Evolutionary conservation across 2,329 filamentous ascomycete genomes (phyloP).

Genomic region (Myriosclerotinia duriaeana): DNA sequence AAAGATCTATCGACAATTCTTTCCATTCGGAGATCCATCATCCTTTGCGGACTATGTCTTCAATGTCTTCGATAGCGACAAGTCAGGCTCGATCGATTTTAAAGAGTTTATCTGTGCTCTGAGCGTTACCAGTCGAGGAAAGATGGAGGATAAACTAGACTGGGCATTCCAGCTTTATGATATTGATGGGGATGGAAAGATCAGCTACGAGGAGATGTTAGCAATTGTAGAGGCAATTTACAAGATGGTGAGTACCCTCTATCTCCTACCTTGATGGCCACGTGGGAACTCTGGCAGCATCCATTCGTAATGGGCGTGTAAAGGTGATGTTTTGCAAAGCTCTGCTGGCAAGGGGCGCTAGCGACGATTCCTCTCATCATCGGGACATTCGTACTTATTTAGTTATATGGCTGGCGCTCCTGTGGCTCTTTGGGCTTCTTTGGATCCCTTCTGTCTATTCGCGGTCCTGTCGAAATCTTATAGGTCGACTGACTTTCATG

Average conservation of each 20-base stretch:
- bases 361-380: background rate
- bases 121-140: constrained; percentile 92
- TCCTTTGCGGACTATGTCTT: constrained; percentile 99
- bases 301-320: background rate
- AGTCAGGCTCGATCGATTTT: constrained; percentile 97
- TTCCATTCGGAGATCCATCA: constrained; percentile 95
- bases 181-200: constrained; percentile 98
- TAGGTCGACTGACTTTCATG: constrained; percentile 20
- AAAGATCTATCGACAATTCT: constrained; percentile 99
- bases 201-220: constrained; percentile 98
- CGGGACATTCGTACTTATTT: background rate
- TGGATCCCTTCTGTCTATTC: background rate
- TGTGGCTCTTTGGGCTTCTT: background rate
- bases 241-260: constrained; percentile 75
- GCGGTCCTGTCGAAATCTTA: no score
- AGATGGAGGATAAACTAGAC: constrained; percentile 99
- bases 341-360: background rate
- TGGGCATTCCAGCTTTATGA: constrained; percentile 99
- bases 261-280: background rate
- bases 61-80: constrained; percentile 97
- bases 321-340: background rate
- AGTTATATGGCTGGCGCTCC: background rate
- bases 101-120: constrained; percentile 99
- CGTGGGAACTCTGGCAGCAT: background rate
- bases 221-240: constrained; percentile 99